Evolutionary conservation across 768 basidiomycete genomes (phyloP).

Genomic region (Cytidiella melzeri): DNA sequence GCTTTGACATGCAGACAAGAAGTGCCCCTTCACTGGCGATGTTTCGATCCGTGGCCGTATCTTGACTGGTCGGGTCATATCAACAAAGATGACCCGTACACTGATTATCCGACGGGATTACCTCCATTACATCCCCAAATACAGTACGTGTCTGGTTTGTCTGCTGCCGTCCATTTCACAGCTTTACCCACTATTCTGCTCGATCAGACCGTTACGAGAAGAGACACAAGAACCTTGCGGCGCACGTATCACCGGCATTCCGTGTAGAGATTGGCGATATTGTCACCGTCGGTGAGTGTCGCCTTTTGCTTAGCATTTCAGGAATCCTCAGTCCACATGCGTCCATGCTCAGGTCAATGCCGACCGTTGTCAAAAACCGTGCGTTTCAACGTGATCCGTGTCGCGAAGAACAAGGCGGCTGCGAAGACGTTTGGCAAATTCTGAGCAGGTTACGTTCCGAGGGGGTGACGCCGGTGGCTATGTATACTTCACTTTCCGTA

Average conservation of each 20-base stretch:
- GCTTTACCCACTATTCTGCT: not conserved
- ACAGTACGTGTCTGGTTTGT: conserved; percentile 55
- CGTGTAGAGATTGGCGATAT: conserved; percentile 92
- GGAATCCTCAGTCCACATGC: conserved; percentile 1
- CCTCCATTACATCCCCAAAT: conserved; percentile 97
- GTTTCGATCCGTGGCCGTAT: conserved; percentile 99
- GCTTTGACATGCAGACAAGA: conserved; percentile 69
- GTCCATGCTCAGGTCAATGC: conserved; percentile 72
- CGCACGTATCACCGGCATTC: conserved; percentile 97
- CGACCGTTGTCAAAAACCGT: conserved; percentile 98
- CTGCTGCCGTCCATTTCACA: not conserved
- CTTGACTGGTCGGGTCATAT: conserved; percentile 94
- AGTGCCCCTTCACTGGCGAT: conserved; percentile 97
- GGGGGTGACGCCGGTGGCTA: conserved; percentile 14
- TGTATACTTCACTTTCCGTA: conserved; percentile 25
- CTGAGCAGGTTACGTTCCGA: conserved; percentile 31
- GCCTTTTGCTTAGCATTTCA: not conserved
- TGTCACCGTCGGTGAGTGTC: conserved; percentile 85
- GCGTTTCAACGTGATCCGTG: conserved; percentile 97
- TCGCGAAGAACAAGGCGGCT: conserved; percentile 88
- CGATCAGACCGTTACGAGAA: conserved; percentile 91
- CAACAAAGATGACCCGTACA: conserved; percentile 99
- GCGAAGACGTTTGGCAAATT: conserved; percentile 95
- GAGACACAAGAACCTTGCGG: conserved; percentile 97
- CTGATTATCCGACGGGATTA: conserved; percentile 94